Evolutionary conservation across 2,329 filamentous ascomycete species (phyloP), one percentile per base, ranked within the genome.

Genomic region (Xylaria sp.): DNA sequence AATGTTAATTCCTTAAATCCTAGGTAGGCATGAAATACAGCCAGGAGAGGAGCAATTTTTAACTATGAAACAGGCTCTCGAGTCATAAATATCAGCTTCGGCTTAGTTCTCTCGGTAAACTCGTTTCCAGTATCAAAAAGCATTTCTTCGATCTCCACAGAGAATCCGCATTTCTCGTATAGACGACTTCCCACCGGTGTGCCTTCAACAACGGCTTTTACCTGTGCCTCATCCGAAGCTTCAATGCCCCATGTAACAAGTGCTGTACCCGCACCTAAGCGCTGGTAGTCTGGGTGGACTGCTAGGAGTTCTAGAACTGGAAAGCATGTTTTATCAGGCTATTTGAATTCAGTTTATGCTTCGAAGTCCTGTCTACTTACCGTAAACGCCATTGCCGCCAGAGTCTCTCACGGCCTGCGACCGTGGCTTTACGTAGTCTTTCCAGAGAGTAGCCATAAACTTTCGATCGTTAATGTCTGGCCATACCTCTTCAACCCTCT

Each of bases 271-370:
- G 72, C 75, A 1, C 75, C 74, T 40, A 71, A 10, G 37, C 69
- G 63, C 57, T 75, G 73, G 40, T 70, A 71, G 13, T 70, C 69
- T 3, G 73, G 72, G 50, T 74, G 71, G 6, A 75, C 70, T 2
- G 72, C 74, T 2, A 76, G 58, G 1, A 75, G 35, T 57, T 75
- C 74, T 25, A 76, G 73, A 9, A 76, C 75, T 76, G 29, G 29
- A 5, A 54, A 16, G 5, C n/a, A 18, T 13, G 12, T 29, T 23
- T 44, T 2, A 51, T 25, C 23, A 44, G 16, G 51, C 23, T 35
- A 8, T 44, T 55, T 35, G 9, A 37, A n/a, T 21, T 66, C 5
- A 65, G 16, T 35, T 5, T 12, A 13, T 13, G 5, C 2, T 57
- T 37, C 2, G 13, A 13, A 13, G 13, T 25, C 48, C 29, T n/a